Evolutionary conservation across 2,329 filamentous ascomycete genomes (phyloP).

Genomic region (Botrytis cinerea): DNA sequence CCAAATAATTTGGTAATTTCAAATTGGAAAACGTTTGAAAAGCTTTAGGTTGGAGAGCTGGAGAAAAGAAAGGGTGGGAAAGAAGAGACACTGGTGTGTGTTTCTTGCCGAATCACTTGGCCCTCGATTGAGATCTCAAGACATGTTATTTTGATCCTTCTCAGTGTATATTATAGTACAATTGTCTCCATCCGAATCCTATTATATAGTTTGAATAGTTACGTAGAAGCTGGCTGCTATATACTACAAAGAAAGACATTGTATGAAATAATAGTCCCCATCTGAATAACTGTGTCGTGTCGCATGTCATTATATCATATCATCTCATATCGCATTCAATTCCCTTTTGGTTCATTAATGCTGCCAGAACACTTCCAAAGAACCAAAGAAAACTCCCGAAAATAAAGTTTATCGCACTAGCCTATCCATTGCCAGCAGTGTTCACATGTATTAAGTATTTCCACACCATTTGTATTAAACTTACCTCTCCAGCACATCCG

Average conservation of each 20-base stretch:
- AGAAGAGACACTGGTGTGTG: neutral
- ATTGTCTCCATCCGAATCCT: neutral
- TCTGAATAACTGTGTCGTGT: neutral
- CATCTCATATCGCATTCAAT: neutral
- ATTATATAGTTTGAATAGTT: neutral
- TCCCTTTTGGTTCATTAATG: neutral
- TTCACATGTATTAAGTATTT: neutral
- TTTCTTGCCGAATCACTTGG: neutral
- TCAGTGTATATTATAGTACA: neutral
- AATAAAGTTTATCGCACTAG: neutral
- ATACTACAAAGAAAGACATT: neutral
- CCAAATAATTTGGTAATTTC: neutral
- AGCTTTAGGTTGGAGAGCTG: neutral
- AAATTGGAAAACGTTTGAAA: neutral
- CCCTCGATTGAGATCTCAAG: neutral
- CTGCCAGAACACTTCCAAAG: neutral
- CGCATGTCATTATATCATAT: neutral
- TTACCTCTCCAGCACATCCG: neutral
- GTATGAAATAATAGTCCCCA: neutral
- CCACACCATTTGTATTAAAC: neutral
- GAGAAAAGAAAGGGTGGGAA: neutral
- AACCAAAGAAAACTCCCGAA: neutral
- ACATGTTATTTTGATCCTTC: neutral
- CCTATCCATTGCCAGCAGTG: neutral
- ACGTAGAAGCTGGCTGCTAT: neutral